A percentile compares a stretch with the other conserved stretches of the same genome.
Evolutionary conservation across 768 basidiomycete species (phyloP).

Genomic region (Cyclocybe aegerita): DNA sequence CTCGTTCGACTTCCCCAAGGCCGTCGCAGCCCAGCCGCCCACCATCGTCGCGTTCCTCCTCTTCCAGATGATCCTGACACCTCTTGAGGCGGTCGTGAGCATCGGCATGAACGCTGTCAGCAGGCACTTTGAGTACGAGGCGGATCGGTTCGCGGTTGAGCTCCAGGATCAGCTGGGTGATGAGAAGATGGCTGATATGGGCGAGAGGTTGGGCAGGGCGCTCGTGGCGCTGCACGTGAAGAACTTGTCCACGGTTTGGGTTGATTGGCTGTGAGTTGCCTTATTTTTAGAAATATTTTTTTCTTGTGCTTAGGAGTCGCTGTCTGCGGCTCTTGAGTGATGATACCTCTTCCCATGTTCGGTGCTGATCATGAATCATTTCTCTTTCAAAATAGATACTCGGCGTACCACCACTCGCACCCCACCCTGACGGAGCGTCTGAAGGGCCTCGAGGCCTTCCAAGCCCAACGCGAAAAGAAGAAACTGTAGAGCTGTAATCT

Average conservation of each 20-base stretch:
- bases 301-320: not conserved
- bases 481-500: conserved; percentile 16
- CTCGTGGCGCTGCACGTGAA: conserved; percentile 86
- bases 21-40: conserved; percentile 64
- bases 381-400: conserved; percentile 71
- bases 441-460: conserved; percentile 73
- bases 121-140: conserved; percentile 89
- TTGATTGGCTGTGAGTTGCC: conserved; percentile 79
- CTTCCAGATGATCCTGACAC: conserved; percentile 88
- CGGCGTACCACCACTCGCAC: conserved; percentile 94
- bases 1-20: conserved; percentile 77
- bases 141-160: conserved; percentile 84
- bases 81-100: conserved; percentile 71
- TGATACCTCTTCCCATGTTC: not conserved
- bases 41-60: conserved; percentile 85
- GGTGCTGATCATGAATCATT: conserved; percentile 4
- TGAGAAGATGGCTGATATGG: conserved; percentile 79
- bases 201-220: conserved; percentile 78
- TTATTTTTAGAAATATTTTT: conserved; percentile 4
- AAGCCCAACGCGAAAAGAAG: conserved; percentile 45
- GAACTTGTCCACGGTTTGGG: conserved; percentile 92
- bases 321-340: not conserved
- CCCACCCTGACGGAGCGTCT: conserved; percentile 91
- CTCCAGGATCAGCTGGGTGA: conserved; percentile 52
- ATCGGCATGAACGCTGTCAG: conserved; percentile 81